Evolutionary conservation across 805 yeast genomes (phyloP).

Genomic region (Zygoascus flipseniorum): DNA sequence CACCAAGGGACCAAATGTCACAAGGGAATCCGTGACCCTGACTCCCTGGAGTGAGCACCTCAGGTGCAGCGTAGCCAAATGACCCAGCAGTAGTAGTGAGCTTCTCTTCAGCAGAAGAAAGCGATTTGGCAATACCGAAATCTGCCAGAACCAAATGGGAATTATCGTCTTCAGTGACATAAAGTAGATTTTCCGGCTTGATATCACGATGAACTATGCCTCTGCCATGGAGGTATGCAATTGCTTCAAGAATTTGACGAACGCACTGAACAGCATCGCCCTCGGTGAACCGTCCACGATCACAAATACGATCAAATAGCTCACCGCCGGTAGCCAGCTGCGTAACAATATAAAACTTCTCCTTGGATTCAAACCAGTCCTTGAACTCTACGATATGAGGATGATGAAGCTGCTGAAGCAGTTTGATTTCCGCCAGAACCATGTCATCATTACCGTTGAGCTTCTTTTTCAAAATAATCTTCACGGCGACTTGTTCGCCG

Average conservation of each 20-base stretch:
- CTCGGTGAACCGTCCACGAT: conserved; percentile 80
- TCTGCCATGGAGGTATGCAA: conserved; percentile 62
- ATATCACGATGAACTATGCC: conserved; percentile 90
- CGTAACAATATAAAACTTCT: conserved; percentile 87
- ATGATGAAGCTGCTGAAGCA: conserved; percentile 62
- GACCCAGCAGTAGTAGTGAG: conserved; percentile 78
- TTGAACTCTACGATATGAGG: conserved; percentile 83
- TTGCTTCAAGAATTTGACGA: conserved; percentile 66
- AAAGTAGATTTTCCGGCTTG: conserved; percentile 88
- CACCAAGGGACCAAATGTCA: conserved; percentile 94
- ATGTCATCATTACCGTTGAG: conserved; percentile 69
- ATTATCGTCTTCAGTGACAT: conserved; percentile 48
- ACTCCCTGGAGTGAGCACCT: conserved; percentile 55
- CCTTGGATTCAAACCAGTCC: conserved; percentile 91
- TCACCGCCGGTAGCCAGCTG: conserved; percentile 97
- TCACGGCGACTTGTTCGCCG: conserved; percentile 75
- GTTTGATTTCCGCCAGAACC: conserved; percentile 67
- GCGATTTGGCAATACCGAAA: conserved; percentile 86
- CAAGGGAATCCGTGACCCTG: conserved; percentile 90
- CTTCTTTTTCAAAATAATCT: conserved; percentile 79
- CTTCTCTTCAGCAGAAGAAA: conserved; percentile 50
- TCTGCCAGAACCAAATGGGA: conserved; percentile 84
- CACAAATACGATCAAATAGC: conserved; percentile 76
- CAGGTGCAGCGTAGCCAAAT: conserved; percentile 96
- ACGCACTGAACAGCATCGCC: conserved; percentile 73